phyloP scores from a whole-genome alignment of 768 basidiomycete species.

The Pisolithus sp. region DNA sequence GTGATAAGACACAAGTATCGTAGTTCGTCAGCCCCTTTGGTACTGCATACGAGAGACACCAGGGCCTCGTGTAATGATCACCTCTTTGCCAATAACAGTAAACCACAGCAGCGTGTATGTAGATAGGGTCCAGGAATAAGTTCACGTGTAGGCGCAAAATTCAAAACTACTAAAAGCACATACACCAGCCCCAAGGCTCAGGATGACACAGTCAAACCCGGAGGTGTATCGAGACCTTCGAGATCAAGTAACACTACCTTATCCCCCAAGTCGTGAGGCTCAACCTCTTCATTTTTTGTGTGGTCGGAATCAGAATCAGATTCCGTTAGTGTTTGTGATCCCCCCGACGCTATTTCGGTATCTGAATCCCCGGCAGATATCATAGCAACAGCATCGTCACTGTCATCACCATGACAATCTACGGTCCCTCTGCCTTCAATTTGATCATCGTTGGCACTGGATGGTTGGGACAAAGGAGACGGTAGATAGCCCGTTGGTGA shows the following conservation, averaged over 20 bases:
- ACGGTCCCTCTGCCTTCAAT: conserved; percentile 1
- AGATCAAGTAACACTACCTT: conserved; percentile 21
- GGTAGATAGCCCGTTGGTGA: conserved; percentile 18
- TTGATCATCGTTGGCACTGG: conserved; percentile 27
- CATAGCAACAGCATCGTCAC: conserved; percentile 1
- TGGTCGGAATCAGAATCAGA: conserved; percentile 25
- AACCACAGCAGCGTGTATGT: too few relatives aligned
- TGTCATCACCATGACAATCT: conserved; percentile 2
- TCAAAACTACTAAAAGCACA: neutral
- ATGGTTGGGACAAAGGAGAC: conserved; percentile 22
- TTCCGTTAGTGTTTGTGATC: conserved; percentile 17
- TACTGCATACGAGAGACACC: too few relatives aligned
- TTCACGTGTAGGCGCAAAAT: neutral
- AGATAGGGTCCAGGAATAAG: too few relatives aligned
- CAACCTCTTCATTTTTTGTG: conserved; percentile 20
- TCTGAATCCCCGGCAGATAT: conserved; percentile 13
- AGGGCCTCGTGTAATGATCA: too few relatives aligned
- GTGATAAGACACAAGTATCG: too few relatives aligned
- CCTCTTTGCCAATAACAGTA: neutral
- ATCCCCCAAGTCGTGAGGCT: conserved; percentile 20
- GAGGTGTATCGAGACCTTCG: conserved; percentile 16
- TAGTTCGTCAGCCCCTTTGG: too few relatives aligned
- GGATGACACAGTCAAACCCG: neutral
- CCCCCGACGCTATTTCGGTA: conserved; percentile 15
- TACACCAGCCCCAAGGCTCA: neutral